Evolutionary conservation across 2,329 filamentous ascomycete genomes (phyloP), one percentile per base, ranked within the genome.

Genomic region (Aspergillus fijiensis): DNA sequence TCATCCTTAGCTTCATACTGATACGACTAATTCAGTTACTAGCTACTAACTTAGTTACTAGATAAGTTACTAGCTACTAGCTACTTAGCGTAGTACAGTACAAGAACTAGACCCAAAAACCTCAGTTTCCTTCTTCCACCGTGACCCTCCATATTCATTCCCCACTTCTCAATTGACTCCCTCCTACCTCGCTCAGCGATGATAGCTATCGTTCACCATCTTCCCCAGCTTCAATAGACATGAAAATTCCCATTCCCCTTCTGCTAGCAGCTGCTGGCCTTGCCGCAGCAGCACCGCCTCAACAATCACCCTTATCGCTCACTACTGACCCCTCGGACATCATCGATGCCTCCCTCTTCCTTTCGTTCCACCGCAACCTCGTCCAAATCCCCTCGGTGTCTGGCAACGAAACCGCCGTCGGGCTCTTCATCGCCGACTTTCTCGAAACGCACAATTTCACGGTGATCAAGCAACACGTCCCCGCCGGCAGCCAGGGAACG

Each of bases 281-380:
- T 16, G 62, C 61, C 4, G 63, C 64, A 33, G 69, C 67, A 66
- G 67, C 68, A 68, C 60, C 68, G 68, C 60, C 58, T 42, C 58
- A 60, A 33, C 69, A 69, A 51, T 65, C 64, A 31, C 64, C 52
- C 23, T 45, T 62, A 21, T 42, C 49, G 9, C 21, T 55, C 42
- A 42, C 48, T 49, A 57, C 49, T 51, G 25, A 31, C 45, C 42
- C 35, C 55, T 53, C 76, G 5, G 65, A 74, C 47, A 69, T 79
- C 45, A 77, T 81, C 52, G 68, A 72, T n/a, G 65, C 64, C 21
- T 80, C 78, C 1, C 75, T 77, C 2, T 83, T 96, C 0, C 82
- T 96, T 49, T 82, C 83, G 19, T 83, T 96, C 12, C 92, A 96
- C 77, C 85, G 87, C 56, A 83, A 86, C 16, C 85, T 96, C n/a